phyloP scores from a whole-genome alignment of 441 rosid species.

The Capsella rubella region DNA sequence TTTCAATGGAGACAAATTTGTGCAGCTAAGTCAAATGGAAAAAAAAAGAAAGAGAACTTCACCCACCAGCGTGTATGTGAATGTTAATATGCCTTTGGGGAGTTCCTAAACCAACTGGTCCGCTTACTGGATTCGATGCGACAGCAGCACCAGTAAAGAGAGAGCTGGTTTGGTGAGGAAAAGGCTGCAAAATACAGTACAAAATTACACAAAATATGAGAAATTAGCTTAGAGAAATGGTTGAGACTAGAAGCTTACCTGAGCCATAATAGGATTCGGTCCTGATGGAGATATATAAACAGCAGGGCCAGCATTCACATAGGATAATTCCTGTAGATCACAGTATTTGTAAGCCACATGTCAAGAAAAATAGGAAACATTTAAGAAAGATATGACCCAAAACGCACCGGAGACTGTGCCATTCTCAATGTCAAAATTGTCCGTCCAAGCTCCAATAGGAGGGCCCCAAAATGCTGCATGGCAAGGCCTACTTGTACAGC shows the following conservation, averaged over 20 bases:
- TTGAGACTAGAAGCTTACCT: slow-evolving; percentile 58
- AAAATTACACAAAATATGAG: slow-evolving; percentile 8
- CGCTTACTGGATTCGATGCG: slow-evolving; percentile 56
- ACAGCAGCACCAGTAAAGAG: slow-evolving; percentile 67
- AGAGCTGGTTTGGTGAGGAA: slow-evolving; percentile 79
- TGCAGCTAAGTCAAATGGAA: neutral
- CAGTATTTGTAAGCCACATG: slow-evolving; percentile 31
- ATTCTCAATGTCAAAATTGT: slow-evolving; percentile 79
- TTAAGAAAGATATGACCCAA: neutral
- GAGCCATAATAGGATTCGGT: slow-evolving; percentile 59
- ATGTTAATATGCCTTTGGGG: slow-evolving; percentile 85
- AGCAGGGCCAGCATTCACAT: slow-evolving; percentile 93
- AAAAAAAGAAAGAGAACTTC: slow-evolving; percentile 36
- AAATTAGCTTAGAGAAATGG: neutral
- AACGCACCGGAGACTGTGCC: slow-evolving; percentile 82
- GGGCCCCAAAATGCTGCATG: slow-evolving; percentile 92
- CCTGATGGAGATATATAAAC: slow-evolving; percentile 57
- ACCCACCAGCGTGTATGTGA: slow-evolving; percentile 96
- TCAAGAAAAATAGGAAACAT: slow-evolving; percentile 5
- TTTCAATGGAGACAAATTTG: slow-evolving; percentile 1
- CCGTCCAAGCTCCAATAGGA: slow-evolving; percentile 96
- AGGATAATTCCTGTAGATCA: slow-evolving; percentile 66
- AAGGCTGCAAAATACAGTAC: slow-evolving; percentile 68
- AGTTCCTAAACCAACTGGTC: slow-evolving; percentile 73
- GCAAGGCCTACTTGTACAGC: slow-evolving; percentile 75